phyloP scores from a whole-genome alignment of 2,329 filamentous ascomycete species.

The Cercospora berteroae region DNA sequence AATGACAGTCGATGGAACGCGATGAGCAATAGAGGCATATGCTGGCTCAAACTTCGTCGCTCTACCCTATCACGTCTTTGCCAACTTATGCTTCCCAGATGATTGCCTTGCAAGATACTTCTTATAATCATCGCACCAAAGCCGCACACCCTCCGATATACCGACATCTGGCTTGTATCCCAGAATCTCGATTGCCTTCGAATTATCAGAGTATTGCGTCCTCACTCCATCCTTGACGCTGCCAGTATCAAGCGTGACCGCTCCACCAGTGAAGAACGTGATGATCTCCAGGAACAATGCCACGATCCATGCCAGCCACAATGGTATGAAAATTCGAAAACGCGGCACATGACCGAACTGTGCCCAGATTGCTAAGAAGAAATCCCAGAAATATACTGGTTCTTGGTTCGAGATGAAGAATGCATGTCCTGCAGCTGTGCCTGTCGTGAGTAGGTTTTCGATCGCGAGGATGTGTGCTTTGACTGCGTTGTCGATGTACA shows the following conservation, averaged over 20 bases:
- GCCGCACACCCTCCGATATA: conserved; percentile 52
- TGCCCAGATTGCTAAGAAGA: conserved; percentile 74
- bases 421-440: conserved; percentile 68
- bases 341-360: conserved; percentile 55
- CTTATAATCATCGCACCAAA: conserved; percentile 46
- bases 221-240: conserved; percentile 56
- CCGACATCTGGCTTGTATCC: conserved; percentile 54
- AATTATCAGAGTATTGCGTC: conserved; percentile 53
- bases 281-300: conserved; percentile 49
- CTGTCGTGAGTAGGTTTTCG: conserved; percentile 65
- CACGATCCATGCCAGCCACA: conserved; percentile 48
- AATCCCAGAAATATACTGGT: conserved; percentile 89
- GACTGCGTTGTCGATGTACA: conserved; percentile 66
- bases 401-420: conserved; percentile 90
- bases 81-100: not conserved
- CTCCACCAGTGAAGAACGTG: conserved; percentile 48
- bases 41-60: not conserved
- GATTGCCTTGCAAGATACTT: conserved; percentile 20
- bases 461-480: conserved; percentile 83
- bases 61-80: not conserved
- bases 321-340: conserved; percentile 51
- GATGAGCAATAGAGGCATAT: not conserved
- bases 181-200: conserved; percentile 52
- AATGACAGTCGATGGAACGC: not conserved
- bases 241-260: conserved; percentile 52